Base-by-base conservation (phyloP, 495 filamentous ascomycete genomes). In the Lasiosphaeris hirsuta region DNA sequence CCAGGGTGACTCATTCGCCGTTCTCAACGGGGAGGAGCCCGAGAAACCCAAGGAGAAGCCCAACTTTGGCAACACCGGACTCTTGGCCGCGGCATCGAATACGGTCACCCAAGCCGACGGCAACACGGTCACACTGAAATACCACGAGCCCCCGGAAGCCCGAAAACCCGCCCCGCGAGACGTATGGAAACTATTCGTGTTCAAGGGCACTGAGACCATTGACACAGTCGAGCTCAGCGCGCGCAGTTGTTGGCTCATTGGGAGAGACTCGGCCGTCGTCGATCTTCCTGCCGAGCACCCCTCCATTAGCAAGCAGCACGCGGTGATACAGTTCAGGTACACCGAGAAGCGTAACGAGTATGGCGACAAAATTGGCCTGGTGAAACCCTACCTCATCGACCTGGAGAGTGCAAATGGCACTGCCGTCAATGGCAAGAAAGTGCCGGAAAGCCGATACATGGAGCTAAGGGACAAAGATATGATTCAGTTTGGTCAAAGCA, bases 401-500 rank as follows among this genome's bases (percentile, higher is more conserved):
- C 71, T 98, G 42, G 93, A 96, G 64, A 96, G 90, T 58, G 89
- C 90, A 18, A 97, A 98, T 75, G 93, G 94, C 43, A 96, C 92
- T 8, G 80, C 69, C 45, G 78, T 98, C 44, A 96, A 96, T 66
- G 86, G 83, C 52, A 86, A 92, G 43, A 73, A 70, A 64, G 73
- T 94, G 4, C 88, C 89, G 1, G 80, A 75, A 9, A 86, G 87
- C 67, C 79, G 92, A 51, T 98, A 90, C 70, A 71, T 97, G 40
- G 95, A 97, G 70, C 69, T 97, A 51, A 81, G 83, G 68, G 87
- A 93, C 67, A 92, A 90, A 69, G 94, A 98, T 70, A 82, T 97
- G 66, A 69, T 98, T 43, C 81, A 80, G 69, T 96, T 97, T 74
- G 94, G 92, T 14, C 75, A 86, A 50, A 96, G 92, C 70, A 86